Evolutionary conservation across 164 flowering plant genomes (phyloP).

Genomic region (Piper longum): DNA sequence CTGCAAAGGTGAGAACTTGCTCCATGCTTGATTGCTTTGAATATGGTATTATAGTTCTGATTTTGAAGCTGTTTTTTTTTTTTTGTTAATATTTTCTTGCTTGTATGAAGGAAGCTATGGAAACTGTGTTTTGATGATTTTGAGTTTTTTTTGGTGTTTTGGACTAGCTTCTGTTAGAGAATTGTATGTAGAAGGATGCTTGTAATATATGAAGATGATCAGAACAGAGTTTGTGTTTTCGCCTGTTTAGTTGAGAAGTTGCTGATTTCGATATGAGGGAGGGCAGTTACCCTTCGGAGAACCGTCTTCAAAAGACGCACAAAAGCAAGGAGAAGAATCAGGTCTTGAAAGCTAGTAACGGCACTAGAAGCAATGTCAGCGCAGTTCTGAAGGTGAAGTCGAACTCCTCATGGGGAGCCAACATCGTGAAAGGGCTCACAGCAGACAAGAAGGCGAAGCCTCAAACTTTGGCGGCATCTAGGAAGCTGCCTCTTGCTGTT

Average conservation of each 20-base stretch:
- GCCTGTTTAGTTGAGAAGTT: not conserved
- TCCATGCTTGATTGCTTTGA: no score
- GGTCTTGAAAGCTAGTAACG: constrained; percentile 15
- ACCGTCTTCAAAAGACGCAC: constrained; percentile 16
- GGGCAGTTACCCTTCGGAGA: constrained; percentile 23
- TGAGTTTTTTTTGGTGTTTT: no score
- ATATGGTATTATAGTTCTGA: no score
- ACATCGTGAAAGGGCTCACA: constrained; percentile 61
- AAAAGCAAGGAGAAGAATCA: constrained; percentile 57
- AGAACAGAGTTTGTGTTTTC: not conserved
- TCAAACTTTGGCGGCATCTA: constrained; percentile 16
- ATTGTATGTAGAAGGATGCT: no score
- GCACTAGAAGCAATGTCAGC: constrained; percentile 10
- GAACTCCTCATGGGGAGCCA: constrained; percentile 60
- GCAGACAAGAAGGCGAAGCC: constrained; percentile 50
- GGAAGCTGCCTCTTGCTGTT: constrained; percentile 25
- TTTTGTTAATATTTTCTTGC: no score
- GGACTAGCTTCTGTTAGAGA: no score
- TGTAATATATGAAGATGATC: not conserved
- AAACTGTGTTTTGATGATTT: no score
- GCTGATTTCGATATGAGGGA: constrained; percentile 34
- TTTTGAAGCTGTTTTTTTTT: no score
- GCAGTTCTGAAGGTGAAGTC: constrained; percentile 23
- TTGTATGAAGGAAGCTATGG: no score
- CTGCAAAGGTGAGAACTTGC: no score